Conservation (phyloP, 2,329 filamentous ascomycete genomes). For the Chalaropsis thielavioides region DNA sequence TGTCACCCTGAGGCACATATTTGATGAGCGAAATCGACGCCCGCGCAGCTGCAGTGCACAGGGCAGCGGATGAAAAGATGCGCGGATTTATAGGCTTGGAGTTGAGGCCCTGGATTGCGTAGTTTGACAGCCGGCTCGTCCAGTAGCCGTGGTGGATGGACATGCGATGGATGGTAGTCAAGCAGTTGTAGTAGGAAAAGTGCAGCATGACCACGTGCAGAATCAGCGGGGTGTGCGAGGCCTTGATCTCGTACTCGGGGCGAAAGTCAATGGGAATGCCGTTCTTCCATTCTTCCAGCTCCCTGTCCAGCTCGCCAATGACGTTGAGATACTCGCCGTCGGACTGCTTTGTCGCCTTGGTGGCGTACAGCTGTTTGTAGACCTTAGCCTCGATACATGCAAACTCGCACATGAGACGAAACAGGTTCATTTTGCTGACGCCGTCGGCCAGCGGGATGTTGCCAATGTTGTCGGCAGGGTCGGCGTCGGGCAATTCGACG, state of each 20-base stretch:
- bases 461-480: slow-evolving; percentile 82
- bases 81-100: slow-evolving; percentile 79
- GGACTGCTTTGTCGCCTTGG: slow-evolving; percentile 78
- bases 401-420: slow-evolving; percentile 84
- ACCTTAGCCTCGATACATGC: slow-evolving; percentile 85
- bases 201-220: slow-evolving; percentile 88
- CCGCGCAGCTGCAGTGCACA: slow-evolving; percentile 84
- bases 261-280: slow-evolving; percentile 87
- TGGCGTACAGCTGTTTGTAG: slow-evolving; percentile 85
- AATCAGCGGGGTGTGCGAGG: slow-evolving; percentile 82
- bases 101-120: slow-evolving; percentile 87
- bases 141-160: slow-evolving; percentile 95
- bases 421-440: slow-evolving; percentile 87
- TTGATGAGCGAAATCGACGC: slow-evolving; percentile 89
- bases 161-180: slow-evolving; percentile 97
- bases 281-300: slow-evolving; percentile 92
- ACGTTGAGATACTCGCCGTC: slow-evolving; percentile 88
- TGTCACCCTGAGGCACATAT: slow-evolving; percentile 91
- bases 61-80: slow-evolving; percentile 81
- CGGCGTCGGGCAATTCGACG: slow-evolving; percentile 80
- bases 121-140: slow-evolving; percentile 89
- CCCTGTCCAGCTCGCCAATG: slow-evolving; percentile 82
- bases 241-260: slow-evolving; percentile 93
- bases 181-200: slow-evolving; percentile 93
- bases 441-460: slow-evolving; percentile 84